Conservation (phyloP, 148 eudicot genomes). For the Persicaria tinctoria region DNA sequence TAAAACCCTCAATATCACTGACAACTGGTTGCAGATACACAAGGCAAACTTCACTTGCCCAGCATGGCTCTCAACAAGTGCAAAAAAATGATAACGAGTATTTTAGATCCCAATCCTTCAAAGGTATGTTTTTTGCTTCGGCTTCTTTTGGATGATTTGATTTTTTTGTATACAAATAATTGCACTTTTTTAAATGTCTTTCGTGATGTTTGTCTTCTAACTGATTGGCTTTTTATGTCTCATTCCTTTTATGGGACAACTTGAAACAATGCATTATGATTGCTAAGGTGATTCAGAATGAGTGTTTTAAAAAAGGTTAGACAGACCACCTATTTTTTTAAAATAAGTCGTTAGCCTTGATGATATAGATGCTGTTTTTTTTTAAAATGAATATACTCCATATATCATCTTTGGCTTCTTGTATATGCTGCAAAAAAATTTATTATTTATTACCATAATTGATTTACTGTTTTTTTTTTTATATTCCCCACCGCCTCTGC, state of each 20-base stretch:
- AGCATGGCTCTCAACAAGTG: slow-evolving; percentile 81
- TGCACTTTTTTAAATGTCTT: background rate
- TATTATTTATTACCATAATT: too few species aligned
- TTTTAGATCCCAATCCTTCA: slow-evolving; percentile 74
- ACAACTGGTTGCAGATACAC: slow-evolving; percentile 57
- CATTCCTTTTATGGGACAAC: slow-evolving; percentile 9
- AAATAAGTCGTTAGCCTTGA: too few species aligned
- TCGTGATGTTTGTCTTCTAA: background rate
- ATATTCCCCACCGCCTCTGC: too few species aligned
- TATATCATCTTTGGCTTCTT: too few species aligned
- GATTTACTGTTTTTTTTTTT: too few species aligned
- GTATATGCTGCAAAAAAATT: too few species aligned
- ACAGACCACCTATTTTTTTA: too few species aligned
- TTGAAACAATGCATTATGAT: slow-evolving; percentile 66
- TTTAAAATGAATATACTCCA: too few species aligned
- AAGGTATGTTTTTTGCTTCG: slow-evolving; percentile 41
- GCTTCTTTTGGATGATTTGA: background rate
- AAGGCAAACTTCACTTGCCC: slow-evolving; percentile 82
- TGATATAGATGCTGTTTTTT: too few species aligned
- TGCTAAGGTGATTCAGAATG: too few species aligned
- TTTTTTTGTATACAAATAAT: background rate
- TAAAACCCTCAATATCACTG: too few species aligned
- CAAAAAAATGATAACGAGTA: slow-evolving; percentile 79
- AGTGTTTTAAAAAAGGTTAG: too few species aligned
- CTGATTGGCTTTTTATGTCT: background rate